Evolutionary conservation across 83 land plant genomes (phyloP), one percentile per base, ranked within the genome.

Genomic region (Picea abies): DNA sequence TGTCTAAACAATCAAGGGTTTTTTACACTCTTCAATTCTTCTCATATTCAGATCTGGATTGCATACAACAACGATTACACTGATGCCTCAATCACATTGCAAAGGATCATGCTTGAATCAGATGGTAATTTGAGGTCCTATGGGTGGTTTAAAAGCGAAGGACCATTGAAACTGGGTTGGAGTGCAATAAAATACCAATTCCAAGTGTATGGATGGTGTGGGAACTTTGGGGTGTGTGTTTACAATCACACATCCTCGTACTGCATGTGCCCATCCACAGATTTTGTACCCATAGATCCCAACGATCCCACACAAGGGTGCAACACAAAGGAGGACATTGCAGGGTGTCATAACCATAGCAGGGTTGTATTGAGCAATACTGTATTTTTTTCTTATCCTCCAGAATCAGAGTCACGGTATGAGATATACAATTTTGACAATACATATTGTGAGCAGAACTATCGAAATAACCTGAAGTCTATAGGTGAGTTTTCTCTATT

Each of bases 181-280:
- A 76, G 84, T 7, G 94, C 91, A 32, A 85, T 91, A 22, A 6
- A 26, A 3, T 91, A 92, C 32, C 91, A 87, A 64, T 92, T 91
- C 85, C 66, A 86, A 52, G 90, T n/a, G n/a, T n/a, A n/a, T n/a
- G n/a, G n/a, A n/a, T n/a, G n/a, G n/a, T n/a, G n/a, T n/a, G n/a
- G n/a, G n/a, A n/a, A n/a, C n/a, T n/a, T n/a, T n/a, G n/a, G n/a
- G n/a, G n/a, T n/a, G n/a, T n/a, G n/a, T n/a, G 79, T 82, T 63
- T 89, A 89, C 79, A 89, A 89, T 41, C 84, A 87, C 39, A 58
- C 88, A 0, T 16, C 41, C 19, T 91, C 91, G 20, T n/a, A n/a
- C n/a, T n/a, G n/a, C n/a, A n/a, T n/a, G n/a, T n/a, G n/a, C n/a
- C n/a, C n/a, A n/a, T n/a, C 91, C 3, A 26, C 82, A 66, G 87